These are phyloP conservation scores for Penicillium daleae DNA, from an alignment of 495 filamentous ascomycete species.

Conservation along the genomic window DNA sequence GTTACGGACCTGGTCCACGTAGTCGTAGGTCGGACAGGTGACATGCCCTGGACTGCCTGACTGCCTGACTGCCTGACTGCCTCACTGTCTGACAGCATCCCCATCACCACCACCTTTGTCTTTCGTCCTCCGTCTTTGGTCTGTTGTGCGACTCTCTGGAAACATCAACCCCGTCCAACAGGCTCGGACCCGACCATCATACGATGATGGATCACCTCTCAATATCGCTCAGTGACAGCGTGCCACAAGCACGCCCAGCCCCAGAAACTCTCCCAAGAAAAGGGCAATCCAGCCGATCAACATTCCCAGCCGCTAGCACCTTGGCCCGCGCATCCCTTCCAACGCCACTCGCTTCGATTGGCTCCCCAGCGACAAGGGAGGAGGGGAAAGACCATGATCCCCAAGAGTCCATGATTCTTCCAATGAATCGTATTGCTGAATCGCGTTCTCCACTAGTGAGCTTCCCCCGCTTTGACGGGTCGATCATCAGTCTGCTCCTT, in stretches of 20 bases:
- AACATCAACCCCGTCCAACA: not conserved
- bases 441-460: constrained; percentile 12
- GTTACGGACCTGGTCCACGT: no score
- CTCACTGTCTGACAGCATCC: not conserved
- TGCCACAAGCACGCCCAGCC: not conserved
- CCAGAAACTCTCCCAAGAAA: constrained; percentile 7
- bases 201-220: not conserved
- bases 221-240: not conserved
- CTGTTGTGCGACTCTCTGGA: not conserved
- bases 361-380: constrained; percentile 14
- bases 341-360: constrained; percentile 18
- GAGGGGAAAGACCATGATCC: not conserved
- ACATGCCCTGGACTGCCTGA: no score
- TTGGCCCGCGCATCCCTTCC: constrained; percentile 26
- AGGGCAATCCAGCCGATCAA: constrained; percentile 31
- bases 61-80: no score
- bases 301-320: constrained; percentile 26
- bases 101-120: not conserved
- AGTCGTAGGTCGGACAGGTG: not conserved
- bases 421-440: constrained; percentile 10
- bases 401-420: constrained; percentile 3
- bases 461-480: constrained; percentile 30
- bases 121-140: not conserved
- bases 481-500: constrained; percentile 19
- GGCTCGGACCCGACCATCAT: not conserved